A percentile compares a stretch with the other conserved stretches of the same genome.
Conservation (phyloP, 2,329 filamentous ascomycete species). For the Sporothrix luriei region DNA sequence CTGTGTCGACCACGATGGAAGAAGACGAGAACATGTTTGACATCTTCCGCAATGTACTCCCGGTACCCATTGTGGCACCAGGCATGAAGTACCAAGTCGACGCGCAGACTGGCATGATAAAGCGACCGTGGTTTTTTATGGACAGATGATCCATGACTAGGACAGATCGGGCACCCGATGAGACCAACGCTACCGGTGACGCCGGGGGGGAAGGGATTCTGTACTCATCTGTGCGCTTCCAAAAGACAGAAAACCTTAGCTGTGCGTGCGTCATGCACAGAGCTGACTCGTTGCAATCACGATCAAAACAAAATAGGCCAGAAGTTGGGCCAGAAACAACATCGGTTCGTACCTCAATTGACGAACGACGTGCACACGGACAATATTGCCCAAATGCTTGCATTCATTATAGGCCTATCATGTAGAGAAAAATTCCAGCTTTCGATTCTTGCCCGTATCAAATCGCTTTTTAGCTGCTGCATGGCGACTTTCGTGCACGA, state of each 20-base stretch:
- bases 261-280: neutral
- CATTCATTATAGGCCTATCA: neutral
- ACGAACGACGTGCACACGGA: neutral
- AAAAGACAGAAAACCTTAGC: neutral
- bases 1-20: neutral
- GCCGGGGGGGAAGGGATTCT: too few species aligned
- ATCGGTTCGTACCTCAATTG: neutral
- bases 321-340: neutral
- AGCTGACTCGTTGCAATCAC: neutral
- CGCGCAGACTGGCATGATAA: slow-evolving; percentile 36
- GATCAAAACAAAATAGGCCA: neutral
- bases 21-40: slow-evolving; percentile 40
- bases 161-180: neutral
- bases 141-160: slow-evolving; percentile 16
- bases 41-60: slow-evolving; percentile 59
- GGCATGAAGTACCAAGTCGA: slow-evolving; percentile 52
- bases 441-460: neutral
- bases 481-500: neutral
- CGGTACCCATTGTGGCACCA: slow-evolving; percentile 66
- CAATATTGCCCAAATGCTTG: neutral
- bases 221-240: neutral
- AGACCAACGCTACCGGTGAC: too few species aligned
- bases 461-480: neutral
- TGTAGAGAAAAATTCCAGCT: slow-evolving; percentile 9
- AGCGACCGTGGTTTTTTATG: slow-evolving; percentile 49